Conservation (phyloP, 495 filamentous ascomycete genomes). For the Arthonia radiata region DNA sequence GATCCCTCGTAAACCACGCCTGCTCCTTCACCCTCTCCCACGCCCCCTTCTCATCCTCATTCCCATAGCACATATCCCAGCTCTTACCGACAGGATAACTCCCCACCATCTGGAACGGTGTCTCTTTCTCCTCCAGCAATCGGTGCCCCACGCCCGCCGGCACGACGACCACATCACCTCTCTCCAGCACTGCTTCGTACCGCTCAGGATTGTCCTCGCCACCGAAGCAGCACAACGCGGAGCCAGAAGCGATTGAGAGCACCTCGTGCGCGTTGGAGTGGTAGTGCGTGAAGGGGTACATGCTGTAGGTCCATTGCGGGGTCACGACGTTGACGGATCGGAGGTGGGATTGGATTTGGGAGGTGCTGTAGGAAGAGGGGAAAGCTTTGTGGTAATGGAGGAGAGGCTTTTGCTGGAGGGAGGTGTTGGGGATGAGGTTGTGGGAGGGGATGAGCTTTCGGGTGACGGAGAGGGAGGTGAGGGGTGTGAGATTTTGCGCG, state of each 20-base stretch:
- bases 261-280: slow-evolving; percentile 44
- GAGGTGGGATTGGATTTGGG: slow-evolving; percentile 28
- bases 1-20: slow-evolving; percentile 32
- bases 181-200: slow-evolving; percentile 27
- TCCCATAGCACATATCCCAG: slow-evolving; percentile 53
- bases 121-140: slow-evolving; percentile 28
- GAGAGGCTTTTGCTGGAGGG: slow-evolving; percentile 34
- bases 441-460: slow-evolving; percentile 33
- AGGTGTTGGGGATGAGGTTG: slow-evolving; percentile 35
- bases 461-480: slow-evolving; percentile 25
- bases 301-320: slow-evolving; percentile 43
- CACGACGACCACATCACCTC: slow-evolving; percentile 39
- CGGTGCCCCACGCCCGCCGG: slow-evolving; percentile 41
- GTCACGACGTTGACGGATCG: slow-evolving; percentile 23
- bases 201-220: slow-evolving; percentile 32
- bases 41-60: slow-evolving; percentile 25
- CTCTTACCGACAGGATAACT: slow-evolving; percentile 29
- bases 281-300: slow-evolving; percentile 40
- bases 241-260: slow-evolving; percentile 30
- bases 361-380: slow-evolving; percentile 11
- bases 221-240: slow-evolving; percentile 39
- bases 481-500: slow-evolving; percentile 22
- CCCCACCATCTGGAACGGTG: slow-evolving; percentile 39
- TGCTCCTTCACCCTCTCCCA: slow-evolving; percentile 20
- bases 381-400: slow-evolving; percentile 33